A percentile compares a stretch with the other conserved stretches of the same genome.
These are phyloP conservation scores for Clitoria ternatea DNA, from an alignment of 306 rosid genomes.

Conservation along the genomic window DNA sequence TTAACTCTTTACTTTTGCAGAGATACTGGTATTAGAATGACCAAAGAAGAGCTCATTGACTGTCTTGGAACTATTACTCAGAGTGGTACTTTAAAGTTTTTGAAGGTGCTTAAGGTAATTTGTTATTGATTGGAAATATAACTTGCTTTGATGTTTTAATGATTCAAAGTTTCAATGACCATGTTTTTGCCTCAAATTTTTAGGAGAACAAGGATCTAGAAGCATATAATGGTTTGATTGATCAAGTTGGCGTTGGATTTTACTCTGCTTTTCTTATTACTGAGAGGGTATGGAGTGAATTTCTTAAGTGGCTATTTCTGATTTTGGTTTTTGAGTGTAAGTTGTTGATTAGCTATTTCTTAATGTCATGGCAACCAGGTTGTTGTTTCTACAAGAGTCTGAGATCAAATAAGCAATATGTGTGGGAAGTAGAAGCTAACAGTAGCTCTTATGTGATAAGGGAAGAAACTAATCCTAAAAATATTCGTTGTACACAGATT, in stretches of 20 bases:
- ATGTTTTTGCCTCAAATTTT: not conserved
- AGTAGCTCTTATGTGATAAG: slow-evolving; percentile 83
- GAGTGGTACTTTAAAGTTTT: slow-evolving; percentile 97
- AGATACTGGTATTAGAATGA: slow-evolving; percentile 98
- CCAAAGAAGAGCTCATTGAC: slow-evolving; percentile 81
- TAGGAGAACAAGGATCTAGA: slow-evolving; percentile 91
- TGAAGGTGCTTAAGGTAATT: slow-evolving; percentile 86
- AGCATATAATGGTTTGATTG: slow-evolving; percentile 86
- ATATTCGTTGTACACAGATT: slow-evolving; percentile 88
- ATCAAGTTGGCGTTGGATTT: slow-evolving; percentile 98
- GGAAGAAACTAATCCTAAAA: slow-evolving; percentile 93
- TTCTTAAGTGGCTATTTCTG: not conserved
- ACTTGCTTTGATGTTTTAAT: not conserved
- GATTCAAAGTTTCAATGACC: not conserved
- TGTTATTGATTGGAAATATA: not conserved
- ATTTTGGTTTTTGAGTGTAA: not conserved
- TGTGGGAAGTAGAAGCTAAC: slow-evolving; percentile 88
- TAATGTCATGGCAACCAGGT: slow-evolving; percentile 48
- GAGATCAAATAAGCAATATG: slow-evolving; percentile 80
- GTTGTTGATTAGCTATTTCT: slow-evolving; percentile 30
- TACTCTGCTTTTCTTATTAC: slow-evolving; percentile 98
- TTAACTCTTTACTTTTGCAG: slow-evolving; percentile 30
- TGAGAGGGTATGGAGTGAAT: slow-evolving; percentile 57
- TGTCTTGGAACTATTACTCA: slow-evolving; percentile 99
- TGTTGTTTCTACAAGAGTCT: slow-evolving; percentile 94